phyloP scores from a whole-genome alignment of 257 asterid genomes.

The Nicotiana noctiflora region DNA sequence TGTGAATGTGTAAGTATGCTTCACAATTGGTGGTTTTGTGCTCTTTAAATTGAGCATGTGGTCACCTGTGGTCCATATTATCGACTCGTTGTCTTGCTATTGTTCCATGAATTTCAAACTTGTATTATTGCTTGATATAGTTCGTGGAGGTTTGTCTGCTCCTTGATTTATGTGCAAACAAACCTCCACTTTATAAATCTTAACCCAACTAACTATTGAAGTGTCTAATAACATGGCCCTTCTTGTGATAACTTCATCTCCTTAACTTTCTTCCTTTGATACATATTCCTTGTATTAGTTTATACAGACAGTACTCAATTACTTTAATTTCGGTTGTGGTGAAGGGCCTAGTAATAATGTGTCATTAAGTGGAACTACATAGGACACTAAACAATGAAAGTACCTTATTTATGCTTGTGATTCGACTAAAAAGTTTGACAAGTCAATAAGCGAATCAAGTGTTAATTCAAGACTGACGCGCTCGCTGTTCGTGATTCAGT shows the following conservation, averaged over 20 bases:
- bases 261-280: not conserved
- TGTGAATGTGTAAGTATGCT: not conserved
- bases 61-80: not conserved
- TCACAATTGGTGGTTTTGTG: not conserved
- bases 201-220: constrained; percentile 1
- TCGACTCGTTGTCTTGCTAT: not conserved
- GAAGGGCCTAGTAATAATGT: not conserved
- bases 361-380: not conserved
- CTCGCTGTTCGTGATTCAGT: not conserved
- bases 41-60: not conserved
- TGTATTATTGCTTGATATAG: not conserved
- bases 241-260: not conserved
- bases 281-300: not conserved
- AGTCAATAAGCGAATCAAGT: not conserved
- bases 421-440: not conserved
- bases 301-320: not conserved
- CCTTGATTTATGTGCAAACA: not conserved
- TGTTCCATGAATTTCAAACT: not conserved
- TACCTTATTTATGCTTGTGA: not conserved
- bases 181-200: not conserved
- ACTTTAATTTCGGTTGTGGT: not conserved
- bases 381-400: not conserved
- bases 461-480: not conserved
- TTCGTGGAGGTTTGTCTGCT: not conserved
- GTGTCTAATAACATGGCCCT: not conserved